A percentile compares a stretch with the other conserved stretches of the same genome.
These are phyloP conservation scores for Suillus variegatus DNA, from an alignment of 768 basidiomycete genomes.

Conservation along the genomic window DNA sequence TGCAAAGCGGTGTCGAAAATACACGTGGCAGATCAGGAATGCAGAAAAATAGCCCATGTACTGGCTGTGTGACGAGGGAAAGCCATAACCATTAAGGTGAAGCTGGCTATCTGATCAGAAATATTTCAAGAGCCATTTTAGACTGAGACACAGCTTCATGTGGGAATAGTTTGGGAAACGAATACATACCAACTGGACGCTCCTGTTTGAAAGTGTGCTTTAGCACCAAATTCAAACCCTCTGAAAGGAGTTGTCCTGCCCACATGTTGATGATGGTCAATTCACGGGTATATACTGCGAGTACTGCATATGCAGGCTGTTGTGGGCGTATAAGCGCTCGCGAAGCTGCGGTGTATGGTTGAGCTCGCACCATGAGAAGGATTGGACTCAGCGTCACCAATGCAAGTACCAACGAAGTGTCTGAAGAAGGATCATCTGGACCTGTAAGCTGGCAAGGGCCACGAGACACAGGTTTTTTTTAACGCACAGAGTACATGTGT, in stretches of 20 bases:
- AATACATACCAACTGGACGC: conserved; percentile 60
- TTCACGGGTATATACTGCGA: conserved; percentile 77
- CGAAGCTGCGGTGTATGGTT: background rate
- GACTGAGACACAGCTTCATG: background rate
- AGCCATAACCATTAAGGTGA: conserved; percentile 68
- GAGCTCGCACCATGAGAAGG: conserved; percentile 62
- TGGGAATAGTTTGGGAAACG: background rate
- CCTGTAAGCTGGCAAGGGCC: background rate
- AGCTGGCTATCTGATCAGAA: conserved; percentile 17
- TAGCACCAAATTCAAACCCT: conserved; percentile 66
- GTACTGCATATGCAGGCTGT: conserved; percentile 77
- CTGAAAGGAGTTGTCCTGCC: conserved; percentile 74
- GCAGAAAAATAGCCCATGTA: conserved; percentile 88
- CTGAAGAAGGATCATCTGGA: conserved; percentile 63
- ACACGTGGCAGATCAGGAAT: conserved; percentile 74
- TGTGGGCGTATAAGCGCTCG: conserved; percentile 10
- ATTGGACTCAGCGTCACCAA: conserved; percentile 70
- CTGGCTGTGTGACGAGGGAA: conserved; percentile 88
- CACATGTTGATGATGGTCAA: conserved; percentile 82
- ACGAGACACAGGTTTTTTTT: conserved; percentile 18
- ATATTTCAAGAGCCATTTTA: conserved; percentile 7
- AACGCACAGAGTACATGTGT: conserved; percentile 64
- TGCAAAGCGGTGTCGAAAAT: conserved; percentile 65
- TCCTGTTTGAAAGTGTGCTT: conserved; percentile 70
- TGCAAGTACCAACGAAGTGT: conserved; percentile 57